Base-by-base conservation (phyloP, 164 flowering plant genomes). In the Tetracentron sinense region DNA sequence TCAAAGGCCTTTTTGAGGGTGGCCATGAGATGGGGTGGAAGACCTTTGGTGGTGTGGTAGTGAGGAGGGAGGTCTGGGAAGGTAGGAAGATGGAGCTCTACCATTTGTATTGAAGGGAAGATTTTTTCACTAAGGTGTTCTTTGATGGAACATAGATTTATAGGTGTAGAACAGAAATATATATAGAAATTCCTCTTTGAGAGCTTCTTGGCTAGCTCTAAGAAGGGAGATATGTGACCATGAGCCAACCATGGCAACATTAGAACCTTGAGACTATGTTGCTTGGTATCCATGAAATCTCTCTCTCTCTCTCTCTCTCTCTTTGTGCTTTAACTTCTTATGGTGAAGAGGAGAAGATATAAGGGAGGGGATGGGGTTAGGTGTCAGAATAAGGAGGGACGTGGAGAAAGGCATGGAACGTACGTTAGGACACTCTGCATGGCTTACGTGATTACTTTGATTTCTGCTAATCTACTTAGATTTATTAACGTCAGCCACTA, bases 131-230 rank as follows among this genome's bases (percentile, higher is more conserved):
- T 8, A 4, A 76, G 51, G 7, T 64, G 67, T 6, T 62, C 20
- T 70, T 33, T 66, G 56, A 82, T 68, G 66, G 78, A 63, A 16
- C 58, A 20, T 27, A 82, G 64, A 58, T 79, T 84, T 1, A 67
- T 29, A 0, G 78, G 77, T 4, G 83, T 75, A 1, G 89, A 81
- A 61, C 85, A 82, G 1, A 84, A 62, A 65, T 70, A 75, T 4
- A 77, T 58, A 35, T 15, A 20, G 50, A 72, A 63, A 68, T 72
- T 78, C 49, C 56, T 70, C 8, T 12, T 20, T 1, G 69, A 3
- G 14, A 83, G 84, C 22, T 46, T 68, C 61, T 78, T 77, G 53
- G 82, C 81, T 30, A 78, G 66, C 68, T 75, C 79, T 54, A 75
- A 30, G 65, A 69, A 78, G 25, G 82, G 82, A 19, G 79, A 72